Percentiles rank a stretch among this genome's conserved stretches.
phyloP scores from a whole-genome alignment of 495 filamentous ascomycete genomes.

The Podospora sp. region DNA sequence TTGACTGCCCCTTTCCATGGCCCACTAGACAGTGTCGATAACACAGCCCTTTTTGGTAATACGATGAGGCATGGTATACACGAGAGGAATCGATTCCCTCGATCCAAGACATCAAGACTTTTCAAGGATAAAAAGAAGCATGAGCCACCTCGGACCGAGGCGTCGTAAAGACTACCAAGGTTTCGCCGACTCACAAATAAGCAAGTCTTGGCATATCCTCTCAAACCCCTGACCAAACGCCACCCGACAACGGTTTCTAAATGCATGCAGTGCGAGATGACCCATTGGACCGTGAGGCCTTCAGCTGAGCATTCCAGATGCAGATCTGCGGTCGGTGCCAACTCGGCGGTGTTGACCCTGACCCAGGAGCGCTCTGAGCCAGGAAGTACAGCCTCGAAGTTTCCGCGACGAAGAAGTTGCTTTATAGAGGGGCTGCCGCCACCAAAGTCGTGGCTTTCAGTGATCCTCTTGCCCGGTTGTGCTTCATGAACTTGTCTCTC shows the following conservation, averaged over 20 bases:
- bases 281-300: neutral
- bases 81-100: neutral
- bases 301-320: neutral
- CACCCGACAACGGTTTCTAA: neutral
- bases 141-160: too few species aligned
- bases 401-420: neutral
- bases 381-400: neutral
- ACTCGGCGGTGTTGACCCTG: neutral
- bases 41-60: too few species aligned
- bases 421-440: neutral
- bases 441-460: neutral
- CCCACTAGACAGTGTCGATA: too few species aligned
- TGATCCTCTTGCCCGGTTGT: neutral
- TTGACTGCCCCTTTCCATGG: too few species aligned
- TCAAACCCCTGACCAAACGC: neutral
- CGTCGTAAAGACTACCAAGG: neutral
- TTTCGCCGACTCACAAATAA: slow-evolving; percentile 2
- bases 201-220: slow-evolving; percentile 2
- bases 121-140: too few species aligned
- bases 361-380: too few species aligned
- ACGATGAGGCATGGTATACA: too few species aligned
- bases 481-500: neutral
- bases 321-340: neutral
- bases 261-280: neutral
- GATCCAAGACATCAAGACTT: too few species aligned